Evolutionary conservation across 1,284 basidiomycete genomes (phyloP), one percentile per base, ranked within the genome.

Genomic region (Ustilago lituana): DNA sequence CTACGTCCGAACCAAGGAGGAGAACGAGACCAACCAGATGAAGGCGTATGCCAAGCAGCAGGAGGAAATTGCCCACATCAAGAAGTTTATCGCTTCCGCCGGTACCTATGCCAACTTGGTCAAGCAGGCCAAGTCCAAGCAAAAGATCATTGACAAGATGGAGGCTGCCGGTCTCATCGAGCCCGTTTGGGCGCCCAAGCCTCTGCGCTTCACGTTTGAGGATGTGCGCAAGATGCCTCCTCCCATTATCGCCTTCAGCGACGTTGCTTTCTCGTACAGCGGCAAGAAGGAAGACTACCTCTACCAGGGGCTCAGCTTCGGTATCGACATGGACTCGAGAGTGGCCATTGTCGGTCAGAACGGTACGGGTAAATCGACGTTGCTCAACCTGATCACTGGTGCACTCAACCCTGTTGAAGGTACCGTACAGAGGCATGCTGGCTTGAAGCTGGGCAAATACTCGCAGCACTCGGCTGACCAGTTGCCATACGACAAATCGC

Each of bases 101-200:
- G 95, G 95, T 89, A 98, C 95, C 41, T 98, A 98, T 82, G 95
- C 95, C 81, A 98, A 98, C 84, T 88, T 98, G 77, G 95, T 98
- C 81, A 93, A 90, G 83, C 95, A 98, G 85, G 95, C 95, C 78
- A 98, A 98, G 86, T 97, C 94, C 45, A 98, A 98, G 85, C 95
- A 98, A 84, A 98, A 98, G 85, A 84, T 84, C 50, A 96, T 98
- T 84, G 95, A 98, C 87, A 98, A 98, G 88, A 98, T 98, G 95
- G 95, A 98, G 86, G 95, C 95, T n/a, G 95, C 94, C 12, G 95
- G 95, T 77, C 87, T 98, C 38, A 87, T 98, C 79, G 93, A 98
- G 85, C 93, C 93, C 84, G 86, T 97, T 56, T 90, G 92, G 80
- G 81, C 83, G 7, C 86, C 88, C 46, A 89, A 87, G 78, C 87